phyloP scores from a whole-genome alignment of 1,284 basidiomycete genomes.

The Rhodotorula sp. region DNA sequence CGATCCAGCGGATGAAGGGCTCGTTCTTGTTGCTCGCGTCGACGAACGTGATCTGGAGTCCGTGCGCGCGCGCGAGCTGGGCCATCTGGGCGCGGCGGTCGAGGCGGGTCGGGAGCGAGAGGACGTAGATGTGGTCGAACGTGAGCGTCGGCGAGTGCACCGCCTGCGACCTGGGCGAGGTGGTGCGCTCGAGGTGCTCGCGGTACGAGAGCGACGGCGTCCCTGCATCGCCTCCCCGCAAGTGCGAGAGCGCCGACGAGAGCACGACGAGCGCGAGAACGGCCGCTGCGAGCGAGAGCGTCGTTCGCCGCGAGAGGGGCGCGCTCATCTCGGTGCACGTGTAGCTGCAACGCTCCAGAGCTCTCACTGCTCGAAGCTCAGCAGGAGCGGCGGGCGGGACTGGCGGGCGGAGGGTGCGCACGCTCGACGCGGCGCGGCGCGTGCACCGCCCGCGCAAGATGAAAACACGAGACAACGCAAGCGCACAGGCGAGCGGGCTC shows the following conservation, averaged over 20 bases:
- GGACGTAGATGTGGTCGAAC: slow-evolving; percentile 48
- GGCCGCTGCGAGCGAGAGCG: background rate
- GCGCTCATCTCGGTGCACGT: too few relatives aligned
- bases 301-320: background rate
- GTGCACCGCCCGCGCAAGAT: too few relatives aligned
- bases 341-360: too few relatives aligned
- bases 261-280: background rate
- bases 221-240: background rate
- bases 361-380: too few relatives aligned
- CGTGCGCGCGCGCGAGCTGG: slow-evolving; percentile 45
- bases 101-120: slow-evolving; percentile 43
- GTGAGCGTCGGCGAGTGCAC: slow-evolving; percentile 45
- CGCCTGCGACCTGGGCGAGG: slow-evolving; percentile 35
- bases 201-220: slow-evolving; percentile 29
- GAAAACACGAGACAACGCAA: too few relatives aligned
- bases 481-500: too few relatives aligned
- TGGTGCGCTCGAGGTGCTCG: slow-evolving; percentile 40
- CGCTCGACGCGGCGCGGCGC: too few relatives aligned
- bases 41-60: slow-evolving; percentile 46
- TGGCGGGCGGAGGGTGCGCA: too few relatives aligned
- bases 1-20: slow-evolving; percentile 47
- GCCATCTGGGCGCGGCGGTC: slow-evolving; percentile 46
- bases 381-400: too few relatives aligned
- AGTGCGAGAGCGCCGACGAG: background rate
- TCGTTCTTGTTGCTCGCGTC: slow-evolving; percentile 46